These are phyloP conservation scores for Pneumocystis oryctolagi DNA, from an alignment of 1,139 yeast genomes.

Conservation along the genomic window DNA sequence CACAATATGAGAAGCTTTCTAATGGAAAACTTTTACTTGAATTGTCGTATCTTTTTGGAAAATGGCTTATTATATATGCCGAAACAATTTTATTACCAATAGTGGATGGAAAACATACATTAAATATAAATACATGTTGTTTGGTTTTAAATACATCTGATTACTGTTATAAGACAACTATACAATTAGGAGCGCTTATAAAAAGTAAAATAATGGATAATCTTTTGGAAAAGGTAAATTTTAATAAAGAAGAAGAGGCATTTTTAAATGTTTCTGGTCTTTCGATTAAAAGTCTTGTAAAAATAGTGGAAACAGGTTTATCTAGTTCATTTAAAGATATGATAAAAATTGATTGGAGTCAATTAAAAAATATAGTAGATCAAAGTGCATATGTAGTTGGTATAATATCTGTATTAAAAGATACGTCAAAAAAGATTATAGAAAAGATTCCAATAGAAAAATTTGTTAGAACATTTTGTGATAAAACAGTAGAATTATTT, in stretches of 20 bases:
- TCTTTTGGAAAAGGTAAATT: constrained; percentile 29
- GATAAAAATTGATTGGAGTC: constrained; percentile 63
- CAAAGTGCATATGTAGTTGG: constrained; percentile 32
- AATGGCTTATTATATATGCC: constrained; percentile 53
- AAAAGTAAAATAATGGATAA: constrained; percentile 33
- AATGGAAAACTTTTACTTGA: constrained; percentile 47
- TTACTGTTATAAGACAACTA: constrained; percentile 63
- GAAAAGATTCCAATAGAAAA: constrained; percentile 54
- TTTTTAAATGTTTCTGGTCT: constrained; percentile 46
- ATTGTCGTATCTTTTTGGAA: constrained; percentile 49
- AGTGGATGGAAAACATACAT: constrained; percentile 30
- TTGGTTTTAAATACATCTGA: constrained; percentile 77
- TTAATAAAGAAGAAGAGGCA: constrained; percentile 42
- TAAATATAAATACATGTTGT: constrained; percentile 42
- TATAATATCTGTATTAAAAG: constrained; percentile 12
- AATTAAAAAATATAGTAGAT: constrained; percentile 46
- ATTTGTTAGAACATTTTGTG: constrained; percentile 59
- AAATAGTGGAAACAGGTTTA: constrained; percentile 46
- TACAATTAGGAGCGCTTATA: constrained; percentile 59
- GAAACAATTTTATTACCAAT: constrained; percentile 45
- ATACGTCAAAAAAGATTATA: constrained; percentile 31
- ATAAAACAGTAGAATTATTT: constrained; percentile 55
- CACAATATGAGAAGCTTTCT: constrained; percentile 63
- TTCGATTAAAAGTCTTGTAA: constrained; percentile 42
- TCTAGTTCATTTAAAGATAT: constrained; percentile 75